Evolutionary conservation across 2,329 filamentous ascomycete genomes (phyloP).

Genomic region (Fusarium pseudocircinatum): DNA sequence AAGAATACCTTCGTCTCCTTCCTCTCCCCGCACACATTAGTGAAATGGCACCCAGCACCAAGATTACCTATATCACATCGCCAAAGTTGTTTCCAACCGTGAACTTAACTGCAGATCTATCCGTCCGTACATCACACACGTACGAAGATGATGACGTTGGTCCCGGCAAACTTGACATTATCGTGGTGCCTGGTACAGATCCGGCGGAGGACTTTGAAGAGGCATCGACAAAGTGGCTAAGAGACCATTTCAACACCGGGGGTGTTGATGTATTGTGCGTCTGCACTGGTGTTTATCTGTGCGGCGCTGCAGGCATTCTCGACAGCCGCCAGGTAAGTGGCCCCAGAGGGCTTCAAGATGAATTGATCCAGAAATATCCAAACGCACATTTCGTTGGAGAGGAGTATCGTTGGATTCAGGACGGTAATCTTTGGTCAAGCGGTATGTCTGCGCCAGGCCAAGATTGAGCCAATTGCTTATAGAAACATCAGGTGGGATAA

Average conservation of each 20-base stretch:
- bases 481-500: slow-evolving; percentile 56
- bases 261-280: slow-evolving; percentile 61
- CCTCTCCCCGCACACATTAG: slow-evolving; percentile 49
- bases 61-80: slow-evolving; percentile 59
- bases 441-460: slow-evolving; percentile 50
- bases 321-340: slow-evolving; percentile 58
- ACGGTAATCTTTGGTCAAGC: slow-evolving; percentile 65
- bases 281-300: slow-evolving; percentile 61
- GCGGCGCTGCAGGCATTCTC: slow-evolving; percentile 59
- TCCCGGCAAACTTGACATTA: slow-evolving; percentile 61
- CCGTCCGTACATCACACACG: slow-evolving; percentile 54
- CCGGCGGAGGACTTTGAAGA: slow-evolving; percentile 48
- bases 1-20: slow-evolving; percentile 54
- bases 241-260: slow-evolving; percentile 49
- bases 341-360: slow-evolving; percentile 55
- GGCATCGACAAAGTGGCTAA: slow-evolving; percentile 55
- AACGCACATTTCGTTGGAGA: slow-evolving; percentile 56
- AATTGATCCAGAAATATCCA: slow-evolving; percentile 51
- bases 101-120: slow-evolving; percentile 53
- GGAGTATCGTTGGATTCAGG: slow-evolving; percentile 59
- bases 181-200: slow-evolving; percentile 62
- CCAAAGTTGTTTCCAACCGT: slow-evolving; percentile 50
- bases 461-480: neutral
- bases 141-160: slow-evolving; percentile 57
- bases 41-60: slow-evolving; percentile 54